Evolutionary conservation across 2,329 filamentous ascomycete genomes (phyloP), one percentile per base, ranked within the genome.

Genomic region (Pyricularia pennisetigena): DNA sequence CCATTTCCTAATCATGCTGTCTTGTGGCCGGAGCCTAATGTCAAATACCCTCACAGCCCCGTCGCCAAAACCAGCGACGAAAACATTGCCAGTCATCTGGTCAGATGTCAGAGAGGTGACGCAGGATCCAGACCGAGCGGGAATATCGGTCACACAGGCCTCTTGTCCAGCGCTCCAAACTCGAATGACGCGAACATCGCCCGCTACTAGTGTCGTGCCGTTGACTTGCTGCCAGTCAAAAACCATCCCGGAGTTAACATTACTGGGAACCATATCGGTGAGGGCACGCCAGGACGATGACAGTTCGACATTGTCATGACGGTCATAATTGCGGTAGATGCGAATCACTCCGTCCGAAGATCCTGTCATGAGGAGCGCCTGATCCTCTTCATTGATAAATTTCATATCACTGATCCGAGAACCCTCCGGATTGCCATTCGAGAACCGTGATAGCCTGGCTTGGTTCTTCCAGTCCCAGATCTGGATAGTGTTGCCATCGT

Each of bases 161-260:
- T 99, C 95, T 62, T 92, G 91, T 8, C 92, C 93, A 20, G 94
- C 94, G 75, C 96, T 95, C 95, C 95, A 99, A 41, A 98, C 92
- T 49, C 94, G 87, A 73, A 99, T 97, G 41, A 97, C 92, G 69
- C 95, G 92, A 68, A 97, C 93, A 76, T 99, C 95, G 63, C 95
- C 95, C 12, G 95, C 95, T 35, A 98, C 95, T n/a, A 99, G 85
- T 8, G 97, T 90, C 70, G 93, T 92, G 8, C 95, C 95, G 72
- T 93, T 92, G n/a, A 96, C 94, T 79, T 99, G 95, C 77, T 98
- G 94, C 95, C 95, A 99, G 77, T 99, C 94, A 76, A 98, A 96
- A 29, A 98, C 94, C 79, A 99, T 90, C 26, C 95, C 95, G 1
- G 94, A 94, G 77, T 97, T 97, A 74, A 94, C 90, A 74, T 94